phyloP scores from a whole-genome alignment of 1,139 yeast genomes.

The Lodderomyces beijingensis region DNA sequence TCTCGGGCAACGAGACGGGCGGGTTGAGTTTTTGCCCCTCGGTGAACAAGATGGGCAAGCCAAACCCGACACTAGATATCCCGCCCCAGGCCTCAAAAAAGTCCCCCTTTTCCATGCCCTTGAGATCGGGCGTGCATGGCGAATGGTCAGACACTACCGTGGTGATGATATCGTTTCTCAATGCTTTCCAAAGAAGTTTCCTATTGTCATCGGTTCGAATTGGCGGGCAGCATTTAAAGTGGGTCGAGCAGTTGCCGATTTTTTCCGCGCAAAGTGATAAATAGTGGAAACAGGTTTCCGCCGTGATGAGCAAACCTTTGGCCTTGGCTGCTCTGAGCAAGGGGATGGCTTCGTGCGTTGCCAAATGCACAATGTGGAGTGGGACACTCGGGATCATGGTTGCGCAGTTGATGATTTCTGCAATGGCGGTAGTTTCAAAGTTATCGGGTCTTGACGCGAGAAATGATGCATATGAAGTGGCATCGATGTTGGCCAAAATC shows the following conservation, averaged over 20 bases:
- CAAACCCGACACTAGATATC: constrained; percentile 89
- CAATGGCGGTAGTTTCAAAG: constrained; percentile 81
- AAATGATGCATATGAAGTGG: constrained; percentile 69
- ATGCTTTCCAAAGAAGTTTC: constrained; percentile 70
- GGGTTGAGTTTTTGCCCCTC: constrained; percentile 57
- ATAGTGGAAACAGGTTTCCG: constrained; percentile 94
- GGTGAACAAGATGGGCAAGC: constrained; percentile 75
- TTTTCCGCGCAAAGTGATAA: constrained; percentile 71
- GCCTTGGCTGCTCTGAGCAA: constrained; percentile 61
- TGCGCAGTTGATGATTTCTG: constrained; percentile 62
- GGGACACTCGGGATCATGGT: constrained; percentile 59
- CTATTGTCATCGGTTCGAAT: constrained; percentile 73
- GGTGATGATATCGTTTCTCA: constrained; percentile 60
- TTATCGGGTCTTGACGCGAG: constrained; percentile 83
- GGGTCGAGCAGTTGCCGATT: constrained; percentile 72
- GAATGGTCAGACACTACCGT: constrained; percentile 94
- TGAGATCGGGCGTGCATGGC: constrained; percentile 90
- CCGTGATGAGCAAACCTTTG: constrained; percentile 57
- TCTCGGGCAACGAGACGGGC: constrained; percentile 55
- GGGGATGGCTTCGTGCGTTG: constrained; percentile 79
- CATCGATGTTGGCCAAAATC: constrained; percentile 46
- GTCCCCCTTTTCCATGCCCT: constrained; percentile 77
- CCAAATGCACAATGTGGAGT: constrained; percentile 85
- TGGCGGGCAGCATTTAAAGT: constrained; percentile 93
- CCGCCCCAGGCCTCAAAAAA: constrained; percentile 97